These are phyloP conservation scores for Kluyveromyces aestuarii DNA, from an alignment of 805 yeast species.

Conservation along the genomic window DNA sequence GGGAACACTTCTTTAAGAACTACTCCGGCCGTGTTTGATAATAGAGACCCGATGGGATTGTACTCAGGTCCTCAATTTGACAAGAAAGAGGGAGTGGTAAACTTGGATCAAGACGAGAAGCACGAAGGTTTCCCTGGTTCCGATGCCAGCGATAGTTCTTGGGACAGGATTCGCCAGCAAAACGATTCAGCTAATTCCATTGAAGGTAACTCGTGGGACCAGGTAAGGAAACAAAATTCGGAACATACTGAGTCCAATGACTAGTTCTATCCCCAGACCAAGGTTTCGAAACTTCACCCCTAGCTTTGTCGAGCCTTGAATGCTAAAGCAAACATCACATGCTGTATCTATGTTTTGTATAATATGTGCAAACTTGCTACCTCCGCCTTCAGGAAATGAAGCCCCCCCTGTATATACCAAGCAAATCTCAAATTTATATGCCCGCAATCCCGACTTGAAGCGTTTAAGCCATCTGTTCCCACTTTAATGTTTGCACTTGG, in stretches of 20 bases:
- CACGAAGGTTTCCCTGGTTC: not conserved
- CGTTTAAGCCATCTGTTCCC: no score
- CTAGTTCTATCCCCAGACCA: no score
- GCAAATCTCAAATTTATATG: no score
- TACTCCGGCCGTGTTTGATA: conserved; percentile 21
- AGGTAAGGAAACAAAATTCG: conserved; percentile 14
- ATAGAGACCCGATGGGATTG: conserved; percentile 32
- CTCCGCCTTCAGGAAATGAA: no score
- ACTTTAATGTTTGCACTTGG: no score
- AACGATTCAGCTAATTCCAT: conserved; percentile 11
- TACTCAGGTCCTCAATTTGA: conserved; percentile 25
- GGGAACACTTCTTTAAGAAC: conserved; percentile 2
- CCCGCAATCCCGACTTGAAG: no score
- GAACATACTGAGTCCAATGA: not conserved
- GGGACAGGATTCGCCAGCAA: conserved; percentile 31
- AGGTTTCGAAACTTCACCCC: no score
- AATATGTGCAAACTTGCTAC: no score
- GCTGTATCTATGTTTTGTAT: no score
- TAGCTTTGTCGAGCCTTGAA: no score
- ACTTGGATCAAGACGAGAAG: not conserved
- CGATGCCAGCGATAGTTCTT: conserved; percentile 13
- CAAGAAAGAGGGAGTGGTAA: conserved; percentile 12
- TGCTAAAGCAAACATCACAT: no score
- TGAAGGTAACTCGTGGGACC: conserved; percentile 24
- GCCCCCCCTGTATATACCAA: no score